Percentiles rank a stretch among this genome's conserved stretches.
These are phyloP conservation scores for Rhodomyrtus psidioides DNA, from an alignment of 441 rosid species.

Conservation along the genomic window DNA sequence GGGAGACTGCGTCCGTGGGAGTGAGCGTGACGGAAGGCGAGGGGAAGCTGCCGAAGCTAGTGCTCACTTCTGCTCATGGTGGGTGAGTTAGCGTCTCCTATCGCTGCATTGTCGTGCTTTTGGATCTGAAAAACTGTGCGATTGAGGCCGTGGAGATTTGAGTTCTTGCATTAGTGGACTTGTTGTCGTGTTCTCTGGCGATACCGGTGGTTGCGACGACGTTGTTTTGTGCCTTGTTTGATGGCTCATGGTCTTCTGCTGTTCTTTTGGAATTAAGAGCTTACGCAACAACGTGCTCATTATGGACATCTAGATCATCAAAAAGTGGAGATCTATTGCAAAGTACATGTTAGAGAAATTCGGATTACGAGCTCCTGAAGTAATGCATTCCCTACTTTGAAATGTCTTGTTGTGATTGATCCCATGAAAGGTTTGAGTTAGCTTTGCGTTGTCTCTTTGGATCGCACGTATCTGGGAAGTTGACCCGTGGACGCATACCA, in stretches of 20 bases:
- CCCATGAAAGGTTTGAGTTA: neutral
- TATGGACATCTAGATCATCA: neutral
- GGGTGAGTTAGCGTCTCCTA: constrained; percentile 25
- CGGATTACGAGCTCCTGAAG: neutral
- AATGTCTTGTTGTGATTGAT: neutral
- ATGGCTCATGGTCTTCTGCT: neutral
- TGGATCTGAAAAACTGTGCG: neutral
- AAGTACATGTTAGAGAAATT: neutral
- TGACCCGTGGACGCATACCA: neutral
- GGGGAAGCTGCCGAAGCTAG: constrained; percentile 81
- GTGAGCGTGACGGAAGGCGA: constrained; percentile 72
- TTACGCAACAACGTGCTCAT: neutral
- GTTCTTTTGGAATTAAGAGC: neutral
- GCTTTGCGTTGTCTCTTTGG: neutral
- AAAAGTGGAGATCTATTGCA: neutral
- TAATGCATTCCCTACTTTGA: neutral
- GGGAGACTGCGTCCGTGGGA: constrained; percentile 28
- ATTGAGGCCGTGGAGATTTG: neutral
- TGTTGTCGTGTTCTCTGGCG: neutral
- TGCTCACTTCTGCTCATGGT: constrained; percentile 68
- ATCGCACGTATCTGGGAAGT: neutral
- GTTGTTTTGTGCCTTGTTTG: neutral
- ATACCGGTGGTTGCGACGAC: neutral
- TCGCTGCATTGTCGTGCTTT: neutral
- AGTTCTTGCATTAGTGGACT: neutral